These are phyloP conservation scores for Amaranthus cruentus DNA, from an alignment of 148 eudicot genomes.

Conservation along the genomic window DNA sequence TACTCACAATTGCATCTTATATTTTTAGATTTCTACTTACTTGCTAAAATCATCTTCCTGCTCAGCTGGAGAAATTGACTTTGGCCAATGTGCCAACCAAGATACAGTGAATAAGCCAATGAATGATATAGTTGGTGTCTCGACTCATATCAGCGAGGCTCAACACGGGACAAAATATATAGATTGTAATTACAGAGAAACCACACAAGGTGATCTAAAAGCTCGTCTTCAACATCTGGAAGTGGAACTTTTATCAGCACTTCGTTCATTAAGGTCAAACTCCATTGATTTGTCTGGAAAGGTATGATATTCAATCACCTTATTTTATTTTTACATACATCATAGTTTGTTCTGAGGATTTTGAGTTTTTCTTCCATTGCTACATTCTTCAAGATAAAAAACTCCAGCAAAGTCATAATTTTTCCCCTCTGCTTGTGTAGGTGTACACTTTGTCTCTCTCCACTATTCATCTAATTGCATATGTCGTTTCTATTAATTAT, in stretches of 20 bases:
- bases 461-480: not conserved
- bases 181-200: conserved; percentile 12
- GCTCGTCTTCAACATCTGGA: conserved; percentile 65
- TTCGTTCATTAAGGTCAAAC: conserved; percentile 53
- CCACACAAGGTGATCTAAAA: conserved; percentile 33
- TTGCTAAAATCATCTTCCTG: conserved; percentile 1
- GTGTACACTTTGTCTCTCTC: too few relatives aligned
- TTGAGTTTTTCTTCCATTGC: not conserved
- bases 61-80: conserved; percentile 64
- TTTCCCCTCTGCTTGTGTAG: not conserved
- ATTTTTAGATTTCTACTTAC: conserved; percentile 2
- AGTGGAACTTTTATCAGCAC: conserved; percentile 64
- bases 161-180: conserved; percentile 19
- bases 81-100: conserved; percentile 16
- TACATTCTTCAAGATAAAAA: not conserved
- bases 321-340: not conserved
- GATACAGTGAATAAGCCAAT: conserved; percentile 21
- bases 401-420: not conserved
- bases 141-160: conserved; percentile 28
- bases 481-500: not conserved
- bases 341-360: not conserved
- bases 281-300: conserved; percentile 26
- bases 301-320: conserved; percentile 9
- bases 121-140: conserved; percentile 23
- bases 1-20: not conserved